Evolutionary conservation across 148 eudicot genomes (phyloP).

Genomic region (Camellia lanceoleosa): DNA sequence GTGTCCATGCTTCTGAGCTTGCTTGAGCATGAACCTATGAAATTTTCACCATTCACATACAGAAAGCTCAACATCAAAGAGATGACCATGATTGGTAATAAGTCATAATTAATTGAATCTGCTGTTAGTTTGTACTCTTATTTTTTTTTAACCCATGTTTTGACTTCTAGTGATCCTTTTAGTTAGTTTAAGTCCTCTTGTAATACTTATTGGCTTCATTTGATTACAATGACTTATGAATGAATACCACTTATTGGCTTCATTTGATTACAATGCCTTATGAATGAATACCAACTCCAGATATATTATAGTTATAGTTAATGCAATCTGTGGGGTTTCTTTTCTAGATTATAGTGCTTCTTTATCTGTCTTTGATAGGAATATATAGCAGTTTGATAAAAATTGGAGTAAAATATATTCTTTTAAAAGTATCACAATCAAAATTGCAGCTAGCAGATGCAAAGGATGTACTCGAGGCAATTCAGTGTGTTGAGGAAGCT

Average conservation of each 20-base stretch:
- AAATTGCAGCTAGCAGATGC: constrained; percentile 78
- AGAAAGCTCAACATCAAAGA: not conserved
- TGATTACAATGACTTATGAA: not conserved
- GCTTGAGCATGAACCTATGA: not conserved
- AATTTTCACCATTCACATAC: not conserved
- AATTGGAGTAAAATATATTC: not conserved
- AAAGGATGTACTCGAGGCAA: constrained; percentile 70
- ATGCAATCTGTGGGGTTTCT: not conserved
- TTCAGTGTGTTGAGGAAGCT: constrained; percentile 53
- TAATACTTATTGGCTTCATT: not conserved
- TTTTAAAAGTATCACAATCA: not conserved
- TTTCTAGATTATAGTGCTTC: not conserved
- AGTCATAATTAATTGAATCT: not conserved
- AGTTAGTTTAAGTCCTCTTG: not conserved
- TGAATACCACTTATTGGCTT: not conserved
- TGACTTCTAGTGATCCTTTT: not conserved
- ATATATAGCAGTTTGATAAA: not conserved
- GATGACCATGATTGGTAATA: not conserved
- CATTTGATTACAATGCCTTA: not conserved
- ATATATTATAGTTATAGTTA: not conserved
- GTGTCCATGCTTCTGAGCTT: not conserved
- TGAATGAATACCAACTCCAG: not conserved
- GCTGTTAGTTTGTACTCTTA: not conserved
- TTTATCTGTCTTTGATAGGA: not conserved
- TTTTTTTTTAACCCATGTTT: not conserved